These are phyloP conservation scores for Eutrema japonicum DNA, from an alignment of 345 rosid genomes.

Conservation along the genomic window DNA sequence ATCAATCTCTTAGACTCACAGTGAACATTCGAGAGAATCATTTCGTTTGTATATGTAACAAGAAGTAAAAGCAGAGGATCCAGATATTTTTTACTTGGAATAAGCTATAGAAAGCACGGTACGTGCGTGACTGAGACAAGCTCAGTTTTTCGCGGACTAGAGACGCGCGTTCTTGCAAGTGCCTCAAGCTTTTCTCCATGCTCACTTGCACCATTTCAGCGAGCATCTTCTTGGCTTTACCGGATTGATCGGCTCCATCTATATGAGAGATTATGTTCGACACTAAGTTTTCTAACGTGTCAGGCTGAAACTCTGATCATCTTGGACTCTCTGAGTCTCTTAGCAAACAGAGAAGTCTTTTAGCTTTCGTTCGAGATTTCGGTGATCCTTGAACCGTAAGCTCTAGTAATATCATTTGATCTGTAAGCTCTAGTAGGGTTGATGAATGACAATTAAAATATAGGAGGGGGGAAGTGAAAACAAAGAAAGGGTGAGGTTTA, in stretches of 20 bases:
- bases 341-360: constrained; percentile 61
- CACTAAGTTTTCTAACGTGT: constrained; percentile 81
- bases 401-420: constrained; percentile 55
- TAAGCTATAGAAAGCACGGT: no score
- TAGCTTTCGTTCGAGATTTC: constrained; percentile 74
- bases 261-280: constrained; percentile 86
- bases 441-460: no score
- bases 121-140: no score
- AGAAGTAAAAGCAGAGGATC: no score
- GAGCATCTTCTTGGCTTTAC: constrained; percentile 89
- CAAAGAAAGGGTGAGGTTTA: no score
- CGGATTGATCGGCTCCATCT: constrained; percentile 80
- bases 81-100: no score
- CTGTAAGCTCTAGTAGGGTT: no score
- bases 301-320: constrained; percentile 75
- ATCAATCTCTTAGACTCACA: neutral
- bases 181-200: constrained; percentile 92
- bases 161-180: constrained; percentile 81
- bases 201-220: constrained; percentile 96
- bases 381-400: constrained; percentile 92
- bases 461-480: no score
- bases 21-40: no score
- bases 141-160: constrained; percentile 43
- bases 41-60: no score
- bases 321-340: constrained; percentile 72